These are phyloP conservation scores for Phlegmacium glaucopus DNA, from an alignment of 768 basidiomycete species.

Conservation along the genomic window DNA sequence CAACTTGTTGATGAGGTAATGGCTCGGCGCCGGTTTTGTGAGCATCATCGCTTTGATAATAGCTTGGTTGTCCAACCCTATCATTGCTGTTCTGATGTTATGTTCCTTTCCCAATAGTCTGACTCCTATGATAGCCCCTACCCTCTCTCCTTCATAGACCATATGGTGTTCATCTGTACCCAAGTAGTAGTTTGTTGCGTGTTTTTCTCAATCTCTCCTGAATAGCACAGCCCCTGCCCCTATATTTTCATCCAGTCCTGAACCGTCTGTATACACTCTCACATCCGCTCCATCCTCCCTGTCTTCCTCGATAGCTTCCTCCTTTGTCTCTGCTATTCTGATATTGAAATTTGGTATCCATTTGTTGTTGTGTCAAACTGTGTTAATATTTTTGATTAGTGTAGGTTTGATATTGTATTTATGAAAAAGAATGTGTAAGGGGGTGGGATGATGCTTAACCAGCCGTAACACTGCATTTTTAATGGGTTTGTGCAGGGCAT, in stretches of 20 bases:
- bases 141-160: conserved; percentile 9
- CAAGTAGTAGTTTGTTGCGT: not conserved
- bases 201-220: not conserved
- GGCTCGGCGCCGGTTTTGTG: conserved; percentile 1
- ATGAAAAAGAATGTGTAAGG: not conserved
- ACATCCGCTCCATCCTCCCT: conserved; percentile 1
- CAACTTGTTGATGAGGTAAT: conserved; percentile 1
- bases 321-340: not conserved
- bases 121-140: conserved; percentile 7
- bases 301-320: not conserved
- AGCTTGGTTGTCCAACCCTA: conserved; percentile 4
- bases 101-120: not conserved
- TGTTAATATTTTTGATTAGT: not conserved
- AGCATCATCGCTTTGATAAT: not conserved
- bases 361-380: not conserved
- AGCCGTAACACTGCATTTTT: not conserved
- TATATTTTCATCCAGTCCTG: conserved; percentile 6
- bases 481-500: not conserved
- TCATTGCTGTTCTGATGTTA: not conserved
- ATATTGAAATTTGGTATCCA: not conserved
- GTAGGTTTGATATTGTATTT: not conserved
- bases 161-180: conserved; percentile 4
- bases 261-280: conserved; percentile 16
- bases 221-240: conserved; percentile 6
- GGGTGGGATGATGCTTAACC: not conserved